phyloP scores from a whole-genome alignment of 352 stramenopile species.

The Phytophthora fragariaefolia region DNA sequence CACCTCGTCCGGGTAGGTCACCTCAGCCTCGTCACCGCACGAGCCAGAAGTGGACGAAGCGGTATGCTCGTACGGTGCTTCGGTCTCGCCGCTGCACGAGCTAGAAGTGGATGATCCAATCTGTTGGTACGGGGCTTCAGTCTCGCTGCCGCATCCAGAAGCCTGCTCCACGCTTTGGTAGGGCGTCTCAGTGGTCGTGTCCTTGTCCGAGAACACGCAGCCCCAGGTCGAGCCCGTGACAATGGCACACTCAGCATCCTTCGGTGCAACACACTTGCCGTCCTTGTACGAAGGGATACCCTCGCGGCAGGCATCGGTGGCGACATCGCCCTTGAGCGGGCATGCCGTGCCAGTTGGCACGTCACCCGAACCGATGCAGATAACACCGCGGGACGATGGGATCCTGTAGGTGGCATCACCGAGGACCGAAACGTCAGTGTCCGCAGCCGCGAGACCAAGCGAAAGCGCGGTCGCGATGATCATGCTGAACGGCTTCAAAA shows the following conservation, averaged over 20 bases:
- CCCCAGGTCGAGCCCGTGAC: constrained; percentile 40
- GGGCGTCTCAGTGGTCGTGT: neutral
- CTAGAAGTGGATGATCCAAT: constrained; percentile 16
- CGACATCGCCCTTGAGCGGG: constrained; percentile 38
- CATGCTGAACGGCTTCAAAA: constrained; percentile 33
- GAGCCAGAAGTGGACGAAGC: no score
- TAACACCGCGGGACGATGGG: constrained; percentile 15
- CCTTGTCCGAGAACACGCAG: constrained; percentile 29
- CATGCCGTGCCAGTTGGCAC: constrained; percentile 34
- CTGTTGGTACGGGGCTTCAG: constrained; percentile 10
- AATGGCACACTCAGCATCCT: constrained; percentile 48
- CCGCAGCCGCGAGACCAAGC: constrained; percentile 21
- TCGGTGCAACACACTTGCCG: constrained; percentile 34
- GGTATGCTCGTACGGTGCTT: constrained; percentile 37
- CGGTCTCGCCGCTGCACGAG: constrained; percentile 12
- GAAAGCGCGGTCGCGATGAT: constrained; percentile 25
- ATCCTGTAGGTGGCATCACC: constrained; percentile 50
- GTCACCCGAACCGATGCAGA: constrained; percentile 28
- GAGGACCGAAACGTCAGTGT: constrained; percentile 41
- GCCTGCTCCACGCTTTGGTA: constrained; percentile 8
- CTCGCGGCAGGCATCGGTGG: constrained; percentile 31
- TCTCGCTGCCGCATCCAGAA: neutral
- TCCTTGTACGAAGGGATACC: constrained; percentile 50
- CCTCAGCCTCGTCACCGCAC: no score
- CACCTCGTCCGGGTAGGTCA: constrained; percentile 25